phyloP scores from a whole-genome alignment of 805 yeast species.

The Suhomyces kilbournensis region DNA sequence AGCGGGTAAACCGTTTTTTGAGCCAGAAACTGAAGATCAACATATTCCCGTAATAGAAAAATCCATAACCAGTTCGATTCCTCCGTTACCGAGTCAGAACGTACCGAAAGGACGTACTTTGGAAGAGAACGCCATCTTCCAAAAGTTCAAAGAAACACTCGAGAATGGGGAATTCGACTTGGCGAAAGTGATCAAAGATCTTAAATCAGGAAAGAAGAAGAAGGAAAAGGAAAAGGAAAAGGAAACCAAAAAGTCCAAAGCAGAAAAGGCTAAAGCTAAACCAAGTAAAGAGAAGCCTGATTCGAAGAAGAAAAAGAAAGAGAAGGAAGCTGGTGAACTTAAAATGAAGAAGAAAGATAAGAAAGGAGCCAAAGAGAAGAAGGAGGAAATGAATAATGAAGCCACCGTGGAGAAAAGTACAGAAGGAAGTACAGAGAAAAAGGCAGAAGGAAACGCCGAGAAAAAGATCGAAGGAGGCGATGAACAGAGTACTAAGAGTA shows the following conservation, averaged over 20 bases:
- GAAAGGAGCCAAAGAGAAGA: background rate
- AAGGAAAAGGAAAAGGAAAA: conserved; percentile 8
- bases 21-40: conserved; percentile 21
- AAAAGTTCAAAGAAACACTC: conserved; percentile 16
- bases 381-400: background rate
- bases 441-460: conserved; percentile 8
- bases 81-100: background rate
- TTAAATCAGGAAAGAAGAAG: conserved; percentile 10
- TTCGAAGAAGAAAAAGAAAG: background rate
- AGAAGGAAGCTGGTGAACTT: background rate
- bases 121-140: conserved; percentile 14
- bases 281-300: background rate
- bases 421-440: background rate
- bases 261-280: background rate
- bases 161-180: conserved; percentile 9
- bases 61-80: conserved; percentile 24
- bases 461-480: background rate
- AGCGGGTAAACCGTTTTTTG: conserved; percentile 21
- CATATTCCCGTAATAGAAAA: conserved; percentile 34
- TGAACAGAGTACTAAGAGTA: background rate
- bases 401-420: conserved; percentile 3
- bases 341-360: background rate
- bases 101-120: conserved; percentile 5
- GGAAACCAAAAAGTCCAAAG: background rate
- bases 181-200: conserved; percentile 8